Base-by-base conservation (phyloP, 225 moss, liverwort and hornwort genomes). In the Straminergon stramineum region DNA sequence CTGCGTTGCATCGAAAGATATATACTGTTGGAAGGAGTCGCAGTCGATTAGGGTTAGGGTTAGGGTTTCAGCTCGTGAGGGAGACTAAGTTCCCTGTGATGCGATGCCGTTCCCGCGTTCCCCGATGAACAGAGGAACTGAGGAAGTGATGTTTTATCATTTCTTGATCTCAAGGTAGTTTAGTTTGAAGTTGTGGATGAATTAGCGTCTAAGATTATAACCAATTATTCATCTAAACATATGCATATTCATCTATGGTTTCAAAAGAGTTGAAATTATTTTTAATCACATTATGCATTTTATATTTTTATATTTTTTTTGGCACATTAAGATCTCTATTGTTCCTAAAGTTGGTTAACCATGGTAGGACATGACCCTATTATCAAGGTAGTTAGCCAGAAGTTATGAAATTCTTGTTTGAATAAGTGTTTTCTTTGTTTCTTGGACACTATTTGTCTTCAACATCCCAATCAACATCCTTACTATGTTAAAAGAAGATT, bases 1-100 rank as follows among this genome's bases (percentile, higher is more conserved):
- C 0, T 0, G n/a, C 2, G 3, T 1, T 43, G 21, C 43, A 62
- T 21, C 43, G 63, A 82, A 30, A 22, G 0, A 9, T 63, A 31
- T 81, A 63, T 82, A 82, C 63, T 62, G 27, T 5, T 1, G 27
- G 57, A n/a, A 57, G 57, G 10, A 26, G 78, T 79, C 26, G 17
- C n/a, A 10, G 15, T 41, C 8, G 39, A n/a, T 56, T 53, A 45
- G 76, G 75, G 51, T 13, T 51, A 77, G 77, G 58, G 45, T 37
- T 52, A 52, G 52, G 52, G 52, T 52, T 68, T 31, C 4, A 10
- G 37, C 2, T 66, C 17, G 2, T 10, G 60, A n/a, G 17, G 37
- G 26, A 60, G 60, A 80, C 28, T 12, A 41, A 28, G 80, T 41
- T 80, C 60, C 41, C 60, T 18, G 13, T 12, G 10, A 41, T 60